Base-by-base conservation (phyloP, 768 basidiomycete genomes). In the Calvatia gigantea region DNA sequence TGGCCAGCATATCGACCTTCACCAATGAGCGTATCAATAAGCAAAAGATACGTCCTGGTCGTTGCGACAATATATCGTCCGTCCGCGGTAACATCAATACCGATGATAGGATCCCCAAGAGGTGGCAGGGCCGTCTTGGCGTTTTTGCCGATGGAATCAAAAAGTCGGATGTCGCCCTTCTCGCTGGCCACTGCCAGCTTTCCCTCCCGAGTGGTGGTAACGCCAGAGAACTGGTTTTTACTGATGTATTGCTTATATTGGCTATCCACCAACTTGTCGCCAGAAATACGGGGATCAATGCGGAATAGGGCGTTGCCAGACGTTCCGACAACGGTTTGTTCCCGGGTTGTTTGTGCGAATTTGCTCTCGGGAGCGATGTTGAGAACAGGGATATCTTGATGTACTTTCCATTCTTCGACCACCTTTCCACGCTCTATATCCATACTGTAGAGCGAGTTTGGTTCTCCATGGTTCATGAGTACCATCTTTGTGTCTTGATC, bases 401-500 rank as follows among this genome's bases (percentile, higher is more conserved):
- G 87, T n/a, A 99, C 86, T 67, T 94, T 96, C 94, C 94, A 98
- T 69, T 99, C 97, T 67, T 99, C 97, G 19, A 98, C 93, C 27
- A 99, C 86, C 71, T 97, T 96, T 39, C 93, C 97, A 23, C 86
- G 85, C 70, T 96, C 89, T 58, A 99, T 82, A 72, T 99, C 97
- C 81, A 98, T 85, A 60, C 78, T 85, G 73, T 85, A 97, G 39
- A 99, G 73, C 0, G 94, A 86, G 63, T 92, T 84, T 2, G 88
- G 85, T 35, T 93, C 84, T 35, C 71, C 68, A 3, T 92, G 85
- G 66, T 97, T 89, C 83, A 91, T 91, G 54, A 99, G 68, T 51
- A 99, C 74, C 94, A 99, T 94, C 73, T 92, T 93, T 41, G 84
- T 82, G 69, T 99, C 97, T 84, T 94, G 92, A 61, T 96, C 90